Conservation (phyloP, 169 alveolate species). For the Amoebophrya sp. region DNA sequence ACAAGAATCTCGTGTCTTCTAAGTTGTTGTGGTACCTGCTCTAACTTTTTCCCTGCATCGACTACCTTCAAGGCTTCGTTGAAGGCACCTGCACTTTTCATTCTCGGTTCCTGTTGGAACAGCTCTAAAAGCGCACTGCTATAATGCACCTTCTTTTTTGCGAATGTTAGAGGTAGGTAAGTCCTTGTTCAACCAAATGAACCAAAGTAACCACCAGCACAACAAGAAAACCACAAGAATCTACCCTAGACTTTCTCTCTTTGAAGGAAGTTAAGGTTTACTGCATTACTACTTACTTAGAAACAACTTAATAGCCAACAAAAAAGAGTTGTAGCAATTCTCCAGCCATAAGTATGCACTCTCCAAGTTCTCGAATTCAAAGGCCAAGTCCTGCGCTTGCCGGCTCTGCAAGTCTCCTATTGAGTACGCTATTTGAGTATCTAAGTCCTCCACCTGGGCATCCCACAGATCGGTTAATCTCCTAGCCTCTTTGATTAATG, state of each 20-base stretch:
- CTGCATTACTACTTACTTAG: too few relatives aligned
- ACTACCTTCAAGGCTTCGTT: conserved; percentile 13
- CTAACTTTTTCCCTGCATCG: neutral
- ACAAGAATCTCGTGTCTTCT: neutral
- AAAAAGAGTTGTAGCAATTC: too few relatives aligned
- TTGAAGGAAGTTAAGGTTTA: too few relatives aligned
- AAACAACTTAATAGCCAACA: too few relatives aligned
- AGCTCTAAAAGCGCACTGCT: neutral
- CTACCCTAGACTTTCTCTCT: too few relatives aligned
- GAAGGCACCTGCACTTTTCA: neutral
- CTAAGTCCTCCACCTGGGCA: conserved; percentile 3
- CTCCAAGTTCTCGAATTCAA: conserved; percentile 4
- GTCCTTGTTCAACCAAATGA: too few relatives aligned
- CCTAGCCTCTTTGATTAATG: neutral
- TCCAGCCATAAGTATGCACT: too few relatives aligned
- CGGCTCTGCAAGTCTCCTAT: neutral
- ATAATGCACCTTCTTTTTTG: neutral
- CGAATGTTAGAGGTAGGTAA: too few relatives aligned
- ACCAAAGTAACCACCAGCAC: too few relatives aligned
- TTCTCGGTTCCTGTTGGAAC: neutral
- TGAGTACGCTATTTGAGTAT: neutral
- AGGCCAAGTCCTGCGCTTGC: conserved; percentile 12
- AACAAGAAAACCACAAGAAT: too few relatives aligned
- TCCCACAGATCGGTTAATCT: neutral
- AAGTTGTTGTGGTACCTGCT: neutral